A percentile compares a stretch with the other conserved stretches of the same genome.
phyloP scores from a whole-genome alignment of 306 rosid species.

The Carpinus viminea region DNA sequence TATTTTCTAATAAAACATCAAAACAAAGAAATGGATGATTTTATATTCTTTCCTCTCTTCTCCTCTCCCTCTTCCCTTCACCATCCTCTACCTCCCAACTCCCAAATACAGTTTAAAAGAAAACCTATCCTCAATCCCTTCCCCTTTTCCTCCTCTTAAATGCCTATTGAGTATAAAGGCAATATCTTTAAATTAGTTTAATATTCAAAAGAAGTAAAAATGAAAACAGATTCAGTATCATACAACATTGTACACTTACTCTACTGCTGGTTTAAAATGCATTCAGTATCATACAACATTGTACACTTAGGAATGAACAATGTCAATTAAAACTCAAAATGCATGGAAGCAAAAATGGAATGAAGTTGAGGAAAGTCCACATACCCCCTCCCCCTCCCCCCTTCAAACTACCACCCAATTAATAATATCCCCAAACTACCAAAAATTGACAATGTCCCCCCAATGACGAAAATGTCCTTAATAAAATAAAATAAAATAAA shows the following conservation, averaged over 20 bases:
- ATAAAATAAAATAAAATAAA: no score
- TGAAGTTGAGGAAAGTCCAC: not conserved
- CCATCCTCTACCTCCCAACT: not conserved
- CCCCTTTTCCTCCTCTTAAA: not conserved
- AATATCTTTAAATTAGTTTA: not conserved
- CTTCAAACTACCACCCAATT: no score
- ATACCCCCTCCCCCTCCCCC: no score
- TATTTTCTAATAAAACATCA: not conserved
- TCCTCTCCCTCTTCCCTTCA: not conserved
- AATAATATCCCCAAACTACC: no score
- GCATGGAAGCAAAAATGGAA: conserved; percentile 12
- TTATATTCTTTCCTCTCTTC: not conserved
- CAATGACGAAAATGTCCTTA: no score
- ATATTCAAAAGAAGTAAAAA: not conserved
- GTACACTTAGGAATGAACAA: not conserved
- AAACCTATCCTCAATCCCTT: not conserved
- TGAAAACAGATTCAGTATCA: not conserved
- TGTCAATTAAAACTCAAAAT: not conserved
- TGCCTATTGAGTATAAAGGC: not conserved
- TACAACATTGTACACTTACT: not conserved
- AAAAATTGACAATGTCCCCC: no score
- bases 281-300: not conserved
- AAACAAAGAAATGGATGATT: not conserved
- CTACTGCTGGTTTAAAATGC: not conserved
- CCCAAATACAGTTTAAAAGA: not conserved